Percentiles rank a stretch among this genome's conserved stretches.
Conservation (phyloP, 306 rosid species). For the Medicago lupulina region DNA sequence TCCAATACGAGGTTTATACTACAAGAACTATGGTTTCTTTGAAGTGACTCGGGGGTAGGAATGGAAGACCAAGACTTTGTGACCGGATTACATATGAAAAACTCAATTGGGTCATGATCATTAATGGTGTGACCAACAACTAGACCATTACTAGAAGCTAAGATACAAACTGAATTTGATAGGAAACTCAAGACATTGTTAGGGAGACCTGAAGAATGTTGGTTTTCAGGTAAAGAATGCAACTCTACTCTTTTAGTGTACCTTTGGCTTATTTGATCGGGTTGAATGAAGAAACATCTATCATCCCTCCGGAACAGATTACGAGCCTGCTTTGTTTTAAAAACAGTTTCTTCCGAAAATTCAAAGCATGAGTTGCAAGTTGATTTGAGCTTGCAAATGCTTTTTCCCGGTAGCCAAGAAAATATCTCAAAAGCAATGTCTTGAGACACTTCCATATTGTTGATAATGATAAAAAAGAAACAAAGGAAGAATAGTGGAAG, state of each 20-base stretch:
- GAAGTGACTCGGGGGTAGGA: neutral
- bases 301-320: neutral
- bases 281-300: conserved; percentile 4
- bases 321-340: neutral
- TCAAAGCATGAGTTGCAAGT: neutral
- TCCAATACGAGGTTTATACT: neutral
- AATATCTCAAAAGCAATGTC: neutral
- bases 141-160: conserved; percentile 30
- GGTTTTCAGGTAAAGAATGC: neutral
- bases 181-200: neutral
- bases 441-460: neutral
- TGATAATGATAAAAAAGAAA: neutral
- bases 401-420: conserved; percentile 3
- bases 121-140: neutral
- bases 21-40: neutral
- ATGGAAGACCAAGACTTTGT: conserved; percentile 2
- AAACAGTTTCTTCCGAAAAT: neutral
- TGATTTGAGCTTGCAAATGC: neutral
- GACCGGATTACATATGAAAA: neutral
- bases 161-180: neutral
- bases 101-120: neutral
- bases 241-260: neutral
- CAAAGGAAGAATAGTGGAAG: too few relatives aligned
- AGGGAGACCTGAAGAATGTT: neutral
- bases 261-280: neutral